Evolutionary conservation across 176 grass and related monocot genomes (phyloP), one percentile per base, ranked within the genome.

Genomic region (Juncus inflexus): DNA sequence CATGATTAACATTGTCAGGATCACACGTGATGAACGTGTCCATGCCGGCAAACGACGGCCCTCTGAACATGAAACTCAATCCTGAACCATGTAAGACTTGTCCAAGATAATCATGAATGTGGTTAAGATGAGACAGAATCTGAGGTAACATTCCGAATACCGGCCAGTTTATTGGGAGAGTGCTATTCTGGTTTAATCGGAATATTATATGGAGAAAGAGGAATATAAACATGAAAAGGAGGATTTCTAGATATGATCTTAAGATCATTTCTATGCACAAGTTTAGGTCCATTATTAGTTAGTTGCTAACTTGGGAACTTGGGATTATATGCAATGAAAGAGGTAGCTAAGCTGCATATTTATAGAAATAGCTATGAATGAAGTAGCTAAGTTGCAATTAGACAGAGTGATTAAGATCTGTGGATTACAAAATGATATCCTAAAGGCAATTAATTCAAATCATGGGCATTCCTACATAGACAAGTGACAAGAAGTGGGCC

Each of bases 111-210:
- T 87, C 80, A 8, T 84, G 77, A 52, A 83, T 37, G 42, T 13
- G 61, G n/a, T 55, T 62, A 40, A 69, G 40, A 67, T 84, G 53
- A 1, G 0, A 0, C 12, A 83, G 0, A 6, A 84, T 14, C 7
- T 56, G 69, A 3, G 87, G 87, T 35, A 81, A 61, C 84, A 84
- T 91, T 62, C 87, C 83, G 15, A 84, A 39, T 61, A 84, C 37
- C 4, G 83, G 87, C 83, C 87, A 84, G 69, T 50, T 51, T 42
- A 87, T 11, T 4, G 80, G 80, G 3, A 35, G 42, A 1, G 1
- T 7, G 14, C 3, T 41, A 16, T 58, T 14, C 10, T 14, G n/a
- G 9, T 15, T 42, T 35, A 38, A 69, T 39, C 63, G 56, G 7
- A 0, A 15, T 47, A 47, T 47, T 47, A 47, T 47, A 15, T 42